Conservation (phyloP, 1,284 basidiomycete species). For the Neonothopanus nambi region DNA sequence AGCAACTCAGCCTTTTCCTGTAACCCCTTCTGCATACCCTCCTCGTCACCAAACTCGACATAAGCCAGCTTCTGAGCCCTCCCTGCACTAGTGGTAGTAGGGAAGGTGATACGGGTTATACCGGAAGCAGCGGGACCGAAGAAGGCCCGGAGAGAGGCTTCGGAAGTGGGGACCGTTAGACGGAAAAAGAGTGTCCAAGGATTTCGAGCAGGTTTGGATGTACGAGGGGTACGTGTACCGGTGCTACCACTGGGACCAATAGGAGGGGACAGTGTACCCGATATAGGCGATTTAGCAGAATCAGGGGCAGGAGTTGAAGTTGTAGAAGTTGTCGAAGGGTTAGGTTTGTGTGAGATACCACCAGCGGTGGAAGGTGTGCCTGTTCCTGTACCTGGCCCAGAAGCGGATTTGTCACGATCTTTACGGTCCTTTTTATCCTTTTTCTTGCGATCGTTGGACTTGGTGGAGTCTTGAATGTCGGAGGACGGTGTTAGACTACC, state of each 20-base stretch:
- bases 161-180: conserved; percentile 55
- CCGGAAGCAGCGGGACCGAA: conserved; percentile 56
- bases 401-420: conserved; percentile 16
- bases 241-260: conserved; percentile 61
- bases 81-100: conserved; percentile 43
- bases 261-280: no score
- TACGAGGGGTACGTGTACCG: conserved; percentile 67
- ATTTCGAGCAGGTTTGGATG: conserved; percentile 61
- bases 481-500: conserved; percentile 6
- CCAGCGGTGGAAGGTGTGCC: conserved; percentile 3
- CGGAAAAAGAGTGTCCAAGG: conserved; percentile 87
- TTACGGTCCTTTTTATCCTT: conserved; percentile 58
- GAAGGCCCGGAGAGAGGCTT: conserved; percentile 73
- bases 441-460: conserved; percentile 53
- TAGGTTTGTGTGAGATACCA: conserved; percentile 5
- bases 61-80: conserved; percentile 67
- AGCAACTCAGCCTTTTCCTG: conserved; percentile 58
- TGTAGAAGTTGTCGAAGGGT: conserved; percentile 18
- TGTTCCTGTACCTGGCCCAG: no score
- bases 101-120: conserved; percentile 75
- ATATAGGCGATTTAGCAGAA: conserved; percentile 9
- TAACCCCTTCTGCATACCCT: conserved; percentile 75
- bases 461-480: conserved; percentile 24
- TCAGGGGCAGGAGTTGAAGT: conserved; percentile 21
- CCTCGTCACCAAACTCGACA: conserved; percentile 86